Evolutionary conservation across 2,329 filamentous ascomycete genomes (phyloP), one percentile per base, ranked within the genome.

Genomic region (Madurella fahalii): DNA sequence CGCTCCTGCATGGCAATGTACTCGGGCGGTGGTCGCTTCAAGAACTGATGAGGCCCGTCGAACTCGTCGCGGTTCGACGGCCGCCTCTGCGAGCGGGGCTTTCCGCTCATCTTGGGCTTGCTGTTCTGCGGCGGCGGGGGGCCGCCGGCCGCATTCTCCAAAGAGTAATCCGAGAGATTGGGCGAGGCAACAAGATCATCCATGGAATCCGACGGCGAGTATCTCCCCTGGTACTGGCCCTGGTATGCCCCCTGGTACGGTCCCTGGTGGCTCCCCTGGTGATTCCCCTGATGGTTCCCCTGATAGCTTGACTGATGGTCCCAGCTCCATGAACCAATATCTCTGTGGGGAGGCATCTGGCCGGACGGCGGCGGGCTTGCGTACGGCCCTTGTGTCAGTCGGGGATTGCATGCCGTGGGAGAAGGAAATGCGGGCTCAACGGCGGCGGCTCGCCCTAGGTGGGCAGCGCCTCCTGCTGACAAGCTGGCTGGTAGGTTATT

Each of bases 41-140:
- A 77, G 62, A 91, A 86, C 69, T 95, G 90, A 63, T 91, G 87
- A 9, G 90, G 89, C 2, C 90, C 90, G 71, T 94, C 90, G 71
- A 95, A 95, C 71, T 94, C 90, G 75, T 95, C 90, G 57, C 90
- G 81, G 73, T 92, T 92, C 41, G 87, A 89, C 25, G 88, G 84
- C 31, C 87, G 81, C 63, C 87, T 80, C 67, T 89, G 85, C 15
- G 80, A 73, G 40, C 77, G 74, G 49, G 72, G 70, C 64, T 81
- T 81, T 48, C 74, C 72, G 47, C 70, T 71, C 41, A 69, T 67
- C 63, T 78, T 81, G 55, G 71, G 81, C 54, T 72, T 69, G 62
- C 77, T 79, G 58, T 70, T 72, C 3, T 72, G 68, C 34, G 72
- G 69, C 37, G 71, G 65, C 52, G 70, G 63, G 2, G 43, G 41